A percentile compares a stretch with the other conserved stretches of the same genome.
Conservation (phyloP, 768 basidiomycete genomes). For the Ramaria rubella region DNA sequence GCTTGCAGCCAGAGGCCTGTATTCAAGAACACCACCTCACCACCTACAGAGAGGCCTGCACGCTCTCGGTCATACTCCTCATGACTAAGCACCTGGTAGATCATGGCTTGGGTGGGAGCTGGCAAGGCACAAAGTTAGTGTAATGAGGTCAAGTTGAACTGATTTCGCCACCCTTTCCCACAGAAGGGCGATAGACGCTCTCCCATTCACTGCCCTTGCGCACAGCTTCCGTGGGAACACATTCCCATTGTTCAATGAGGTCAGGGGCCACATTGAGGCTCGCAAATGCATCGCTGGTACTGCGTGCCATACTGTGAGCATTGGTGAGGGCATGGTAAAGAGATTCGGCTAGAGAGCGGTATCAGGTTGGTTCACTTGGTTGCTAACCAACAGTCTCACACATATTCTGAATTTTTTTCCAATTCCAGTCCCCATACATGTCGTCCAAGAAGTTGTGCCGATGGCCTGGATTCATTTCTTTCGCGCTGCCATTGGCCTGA, state of each 20-base stretch:
- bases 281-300: neutral
- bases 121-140: neutral
- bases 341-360: neutral
- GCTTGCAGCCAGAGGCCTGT: neutral
- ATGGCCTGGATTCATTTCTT: conserved; percentile 17
- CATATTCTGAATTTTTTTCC: conserved; percentile 10
- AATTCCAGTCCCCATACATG: conserved; percentile 11
- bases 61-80: neutral
- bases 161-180: neutral
- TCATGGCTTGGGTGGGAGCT: neutral
- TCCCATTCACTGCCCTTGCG: neutral
- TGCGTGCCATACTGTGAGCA: neutral
- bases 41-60: neutral
- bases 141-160: neutral
- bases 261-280: neutral
- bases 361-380: neutral
- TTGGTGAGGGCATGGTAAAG: neutral
- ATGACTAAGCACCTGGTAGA: neutral
- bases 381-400: neutral
- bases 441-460: conserved; percentile 14
- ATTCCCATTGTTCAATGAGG: neutral
- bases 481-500: conserved; percentile 14
- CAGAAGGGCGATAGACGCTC: neutral
- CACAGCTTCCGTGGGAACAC: neutral
- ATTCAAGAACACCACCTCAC: neutral